A percentile compares a stretch with the other conserved stretches of the same genome.
These are phyloP conservation scores for Termitomyces sp. DNA, from an alignment of 768 basidiomycete genomes.

Conservation along the genomic window DNA sequence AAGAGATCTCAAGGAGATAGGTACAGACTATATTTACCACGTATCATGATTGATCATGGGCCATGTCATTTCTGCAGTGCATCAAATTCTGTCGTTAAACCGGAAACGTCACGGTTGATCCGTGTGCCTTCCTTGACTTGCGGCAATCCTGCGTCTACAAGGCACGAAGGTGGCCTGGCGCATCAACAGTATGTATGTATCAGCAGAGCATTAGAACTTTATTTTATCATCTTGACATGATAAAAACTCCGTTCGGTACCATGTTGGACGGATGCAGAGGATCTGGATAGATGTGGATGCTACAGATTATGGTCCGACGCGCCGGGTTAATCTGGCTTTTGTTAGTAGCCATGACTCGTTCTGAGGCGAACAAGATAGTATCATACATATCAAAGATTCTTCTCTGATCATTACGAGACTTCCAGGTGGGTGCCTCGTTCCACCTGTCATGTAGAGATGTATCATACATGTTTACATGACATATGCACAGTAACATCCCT, in stretches of 20 bases:
- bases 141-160: background rate
- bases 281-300: background rate
- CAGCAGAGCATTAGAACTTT: background rate
- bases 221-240: background rate
- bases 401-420: background rate
- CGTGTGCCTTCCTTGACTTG: background rate
- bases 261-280: background rate
- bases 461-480: background rate
- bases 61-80: background rate
- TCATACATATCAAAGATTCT: background rate
- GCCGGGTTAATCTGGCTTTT: background rate
- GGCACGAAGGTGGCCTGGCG: background rate
- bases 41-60: background rate
- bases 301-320: background rate
- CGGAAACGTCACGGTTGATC: too few relatives aligned
- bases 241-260: too few relatives aligned
- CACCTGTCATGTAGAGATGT: background rate
- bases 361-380: background rate
- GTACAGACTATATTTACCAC: background rate
- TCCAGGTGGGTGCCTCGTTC: background rate
- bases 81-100: background rate
- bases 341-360: background rate
- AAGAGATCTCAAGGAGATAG: background rate
- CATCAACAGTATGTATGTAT: background rate
- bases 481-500: background rate